Evolutionary conservation across 805 yeast species (phyloP).

Genomic region (Kuraishia borneana): DNA sequence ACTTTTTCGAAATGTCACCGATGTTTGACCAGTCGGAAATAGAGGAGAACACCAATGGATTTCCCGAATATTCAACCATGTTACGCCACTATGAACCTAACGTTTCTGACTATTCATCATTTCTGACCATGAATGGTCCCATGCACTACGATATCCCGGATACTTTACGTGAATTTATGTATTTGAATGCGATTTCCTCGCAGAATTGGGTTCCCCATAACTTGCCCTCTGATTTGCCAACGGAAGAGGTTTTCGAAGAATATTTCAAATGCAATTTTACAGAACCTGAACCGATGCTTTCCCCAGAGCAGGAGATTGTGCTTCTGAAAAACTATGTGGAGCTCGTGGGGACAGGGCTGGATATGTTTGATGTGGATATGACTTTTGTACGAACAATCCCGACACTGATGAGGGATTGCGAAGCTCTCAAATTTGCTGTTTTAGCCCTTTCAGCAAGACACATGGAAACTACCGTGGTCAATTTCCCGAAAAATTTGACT

Average conservation of each 20-base stretch:
- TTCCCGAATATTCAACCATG: slow-evolving; percentile 6
- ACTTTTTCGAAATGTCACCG: too few relatives aligned
- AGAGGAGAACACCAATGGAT: background rate
- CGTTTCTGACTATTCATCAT: slow-evolving; percentile 1
- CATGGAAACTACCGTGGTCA: slow-evolving; percentile 10
- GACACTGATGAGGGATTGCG: slow-evolving; percentile 25
- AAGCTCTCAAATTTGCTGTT: slow-evolving; percentile 14
- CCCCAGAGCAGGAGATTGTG: slow-evolving; percentile 20
- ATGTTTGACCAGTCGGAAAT: too few relatives aligned
- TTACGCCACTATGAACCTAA: slow-evolving; percentile 8
- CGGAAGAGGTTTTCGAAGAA: slow-evolving; percentile 12
- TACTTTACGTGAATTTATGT: slow-evolving; percentile 28
- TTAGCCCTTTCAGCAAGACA: slow-evolving; percentile 19
- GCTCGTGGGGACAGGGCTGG: slow-evolving; percentile 25
- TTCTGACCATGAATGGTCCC: slow-evolving; percentile 1
- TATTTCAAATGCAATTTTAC: slow-evolving; percentile 15
- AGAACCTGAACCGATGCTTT: slow-evolving; percentile 9
- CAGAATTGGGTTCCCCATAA: slow-evolving; percentile 6
- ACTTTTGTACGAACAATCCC: slow-evolving; percentile 22
- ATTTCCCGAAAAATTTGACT: slow-evolving; percentile 14
- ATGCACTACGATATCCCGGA: slow-evolving; percentile 18
- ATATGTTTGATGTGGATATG: slow-evolving; percentile 20
- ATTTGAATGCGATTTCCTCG: slow-evolving; percentile 19
- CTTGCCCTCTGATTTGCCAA: slow-evolving; percentile 7
- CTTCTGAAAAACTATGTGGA: slow-evolving; percentile 23